phyloP scores from a whole-genome alignment of 495 filamentous ascomycete species.

The Aspergillus cristatus region DNA sequence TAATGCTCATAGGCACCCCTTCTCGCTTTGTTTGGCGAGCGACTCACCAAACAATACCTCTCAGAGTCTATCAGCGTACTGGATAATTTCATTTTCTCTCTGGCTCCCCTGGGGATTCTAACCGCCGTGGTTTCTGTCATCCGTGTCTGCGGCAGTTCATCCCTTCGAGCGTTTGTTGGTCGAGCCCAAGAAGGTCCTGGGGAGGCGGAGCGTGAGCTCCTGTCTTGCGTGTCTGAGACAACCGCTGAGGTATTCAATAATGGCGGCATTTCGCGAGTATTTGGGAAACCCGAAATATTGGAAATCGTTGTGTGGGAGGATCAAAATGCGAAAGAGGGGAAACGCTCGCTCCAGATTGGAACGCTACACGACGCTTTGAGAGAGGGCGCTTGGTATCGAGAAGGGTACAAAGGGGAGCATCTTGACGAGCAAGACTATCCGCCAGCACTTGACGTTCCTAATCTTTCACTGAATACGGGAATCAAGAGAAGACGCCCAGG shows the following conservation, averaged over 20 bases:
- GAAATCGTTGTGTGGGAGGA: constrained; percentile 33
- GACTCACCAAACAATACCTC: constrained; percentile 49
- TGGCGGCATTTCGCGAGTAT: constrained; percentile 32
- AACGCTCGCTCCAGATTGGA: constrained; percentile 14
- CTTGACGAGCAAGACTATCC: constrained; percentile 10
- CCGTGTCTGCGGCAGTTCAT: constrained; percentile 41
- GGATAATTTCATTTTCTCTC: constrained; percentile 46
- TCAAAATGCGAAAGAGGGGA: constrained; percentile 6
- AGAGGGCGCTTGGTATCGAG: constrained; percentile 15
- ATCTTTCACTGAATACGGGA: constrained; percentile 40
- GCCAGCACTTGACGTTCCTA: constrained; percentile 31
- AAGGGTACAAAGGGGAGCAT: no score
- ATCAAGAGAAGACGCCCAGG: constrained; percentile 20
- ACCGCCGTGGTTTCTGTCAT: constrained; percentile 46
- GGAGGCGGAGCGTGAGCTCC: constrained; percentile 30
- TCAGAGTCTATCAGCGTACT: constrained; percentile 39
- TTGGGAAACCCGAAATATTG: constrained; percentile 30
- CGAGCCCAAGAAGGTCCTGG: constrained; percentile 36
- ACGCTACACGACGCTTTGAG: constrained; percentile 22
- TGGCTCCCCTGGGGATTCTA: constrained; percentile 46
- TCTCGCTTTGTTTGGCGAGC: constrained; percentile 47
- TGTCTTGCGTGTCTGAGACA: constrained; percentile 34
- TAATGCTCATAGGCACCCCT: constrained; percentile 29
- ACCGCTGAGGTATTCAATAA: constrained; percentile 37
- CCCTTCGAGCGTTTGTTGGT: constrained; percentile 44